Conservation (phyloP, 805 yeast species). For the Teunomyces aglyptinius region DNA sequence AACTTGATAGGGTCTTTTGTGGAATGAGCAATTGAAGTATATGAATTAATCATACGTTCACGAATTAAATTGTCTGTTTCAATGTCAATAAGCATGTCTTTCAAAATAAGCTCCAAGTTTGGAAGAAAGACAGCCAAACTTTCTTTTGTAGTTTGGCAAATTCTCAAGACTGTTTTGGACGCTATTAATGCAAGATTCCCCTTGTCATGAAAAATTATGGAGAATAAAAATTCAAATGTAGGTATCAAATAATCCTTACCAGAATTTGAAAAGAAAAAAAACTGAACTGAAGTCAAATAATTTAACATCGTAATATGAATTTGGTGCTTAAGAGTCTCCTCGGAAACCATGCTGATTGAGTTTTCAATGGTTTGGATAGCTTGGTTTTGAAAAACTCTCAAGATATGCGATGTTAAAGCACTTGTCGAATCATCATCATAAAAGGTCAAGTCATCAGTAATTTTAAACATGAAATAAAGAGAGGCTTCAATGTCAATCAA, state of each 20-base stretch:
- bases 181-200: slow-evolving; percentile 35
- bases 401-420: slow-evolving; percentile 23
- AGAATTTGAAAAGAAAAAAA: slow-evolving; percentile 49
- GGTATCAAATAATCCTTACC: slow-evolving; percentile 48
- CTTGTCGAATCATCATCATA: slow-evolving; percentile 33
- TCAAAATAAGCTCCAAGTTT: slow-evolving; percentile 46
- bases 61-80: slow-evolving; percentile 46
- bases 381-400: slow-evolving; percentile 21
- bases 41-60: slow-evolving; percentile 60
- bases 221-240: slow-evolving; percentile 57
- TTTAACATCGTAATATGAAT: slow-evolving; percentile 44
- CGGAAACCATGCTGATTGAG: slow-evolving; percentile 7
- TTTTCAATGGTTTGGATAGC: slow-evolving; percentile 19
- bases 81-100: slow-evolving; percentile 44
- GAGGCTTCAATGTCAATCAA: slow-evolving; percentile 58
- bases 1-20: slow-evolving; percentile 42
- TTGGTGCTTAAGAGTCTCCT: slow-evolving; percentile 9
- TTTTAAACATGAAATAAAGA: slow-evolving; percentile 53
- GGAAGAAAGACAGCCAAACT: slow-evolving; percentile 43
- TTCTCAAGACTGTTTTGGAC: slow-evolving; percentile 54
- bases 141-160: slow-evolving; percentile 54
- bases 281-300: slow-evolving; percentile 57
- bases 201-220: slow-evolving; percentile 27
- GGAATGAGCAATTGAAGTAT: slow-evolving; percentile 60
- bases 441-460: slow-evolving; percentile 52